Base-by-base conservation (phyloP, 2,329 filamentous ascomycete genomes). In the Fusarium austroafricanum region DNA sequence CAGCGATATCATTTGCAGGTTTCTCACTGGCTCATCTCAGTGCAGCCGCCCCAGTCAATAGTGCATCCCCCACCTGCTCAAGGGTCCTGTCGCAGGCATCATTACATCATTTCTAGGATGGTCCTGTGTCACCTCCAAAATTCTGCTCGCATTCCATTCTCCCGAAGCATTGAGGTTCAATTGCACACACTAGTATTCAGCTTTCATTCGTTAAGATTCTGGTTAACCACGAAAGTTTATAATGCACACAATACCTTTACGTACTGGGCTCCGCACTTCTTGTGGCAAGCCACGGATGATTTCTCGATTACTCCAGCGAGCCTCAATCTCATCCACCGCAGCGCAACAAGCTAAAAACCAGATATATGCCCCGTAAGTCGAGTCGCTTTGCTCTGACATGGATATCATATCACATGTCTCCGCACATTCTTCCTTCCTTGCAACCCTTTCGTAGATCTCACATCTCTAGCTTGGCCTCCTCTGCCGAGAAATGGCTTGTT, bases 291-390 rank as follows among this genome's bases (percentile, higher is more conserved):
- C 42, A 12, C 42, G 23, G 39, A 26, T 20, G 49, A 47, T 35
- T 7, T 37, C 31, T 26, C 46, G 35, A 29, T 58, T 65, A 43
- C 51, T 43, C 40, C 55, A 53, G 5, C 38, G 54, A 46, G 68
- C 66, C 45, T 66, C 56, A 15, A 61, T 75, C 46, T 74, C 73
- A 15, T 73, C 75, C 6, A 71, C 71, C 38, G 51, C 69, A 44
- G 55, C 72, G 37, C 71, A 65, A 45, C 65, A 50, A 42, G 70
- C 72, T 49, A 78, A 75, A 68, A 78, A 78, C 55, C 76, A 79
- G 67, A 74, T 80, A 59, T 79, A 76, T 59, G 67, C 75, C 40
- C 73, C 77, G 78, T 80, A 62, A 72, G 78, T 72, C 38, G 17
- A 64, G 38, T 59, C 50, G 49, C 39, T 29, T 45, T 37, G 26